Evolutionary conservation across 2,329 filamentous ascomycete genomes (phyloP), one percentile per base, ranked within the genome.

Genomic region (Pseudogymnoascus sp.): DNA sequence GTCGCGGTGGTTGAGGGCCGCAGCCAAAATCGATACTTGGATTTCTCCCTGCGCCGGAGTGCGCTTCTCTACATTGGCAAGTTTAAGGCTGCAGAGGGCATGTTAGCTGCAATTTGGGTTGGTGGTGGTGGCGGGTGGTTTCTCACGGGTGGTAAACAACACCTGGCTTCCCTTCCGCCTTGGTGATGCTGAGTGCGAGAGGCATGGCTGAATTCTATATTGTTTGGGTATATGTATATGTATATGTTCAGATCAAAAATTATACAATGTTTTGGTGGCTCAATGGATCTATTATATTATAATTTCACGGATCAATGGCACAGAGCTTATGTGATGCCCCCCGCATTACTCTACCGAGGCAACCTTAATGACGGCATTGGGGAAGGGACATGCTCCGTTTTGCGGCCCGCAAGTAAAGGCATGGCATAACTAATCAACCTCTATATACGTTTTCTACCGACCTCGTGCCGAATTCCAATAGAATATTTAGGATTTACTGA

Each of bases 1-100:
- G 74, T 97, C 94, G 69, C 92, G 89, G 78, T 97, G 94, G 79
- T 97, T 97, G 59, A 97, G 85, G 12, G 93, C 88, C 1, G 87
- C 89, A 60, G 92, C 89, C 36, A 83, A 82, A 71, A 97, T 79
- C 70, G 84, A 85, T 65, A 97, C 78, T 5, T 95, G 79, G 67
- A 96, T 79, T 73, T 97, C 82, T 65, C 79, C 79, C 13, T 83
- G 82, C 27, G 83, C 81, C 0, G 87, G 87, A 1, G 77, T 79
- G 27, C 88, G 88, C 65, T 81, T 79, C 62, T 87, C 81, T 13
- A 87, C 75, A 35, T 85, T 77, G 65, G 84, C 84, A 61, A 89
- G 72, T 67, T 82, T 75, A 52, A 88, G 78, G 9, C 83, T 87
- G 61, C 9, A 48, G 5, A 12, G 8, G 31, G 31, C 6, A 12